phyloP scores from a whole-genome alignment of 805 yeast species.

The Ogataea nakhonphanomensis region DNA sequence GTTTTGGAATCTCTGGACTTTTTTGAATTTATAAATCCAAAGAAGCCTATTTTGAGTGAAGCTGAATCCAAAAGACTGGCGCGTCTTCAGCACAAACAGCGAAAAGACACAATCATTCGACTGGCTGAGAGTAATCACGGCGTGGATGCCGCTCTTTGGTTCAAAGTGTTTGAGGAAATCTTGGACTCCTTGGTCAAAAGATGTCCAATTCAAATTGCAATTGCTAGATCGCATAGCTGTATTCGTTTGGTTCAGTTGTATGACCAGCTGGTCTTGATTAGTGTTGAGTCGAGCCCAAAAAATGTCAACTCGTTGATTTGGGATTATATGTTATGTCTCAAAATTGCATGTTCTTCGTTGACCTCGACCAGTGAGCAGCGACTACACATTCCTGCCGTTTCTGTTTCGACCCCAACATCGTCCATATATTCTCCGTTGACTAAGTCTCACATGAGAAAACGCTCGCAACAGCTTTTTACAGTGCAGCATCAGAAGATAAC shows the following conservation, averaged over 20 bases:
- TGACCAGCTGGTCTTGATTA: slow-evolving; percentile 57
- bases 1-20: slow-evolving; percentile 71
- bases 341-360: slow-evolving; percentile 87
- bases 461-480: slow-evolving; percentile 72
- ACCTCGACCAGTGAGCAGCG: slow-evolving; percentile 89
- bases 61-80: slow-evolving; percentile 75
- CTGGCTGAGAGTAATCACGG: slow-evolving; percentile 92
- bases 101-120: slow-evolving; percentile 65
- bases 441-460: slow-evolving; percentile 67
- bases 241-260: slow-evolving; percentile 82
- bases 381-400: slow-evolving; percentile 50
- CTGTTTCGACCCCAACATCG: slow-evolving; percentile 11
- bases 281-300: slow-evolving; percentile 36
- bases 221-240: slow-evolving; percentile 89
- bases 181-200: slow-evolving; percentile 67
- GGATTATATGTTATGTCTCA: slow-evolving; percentile 63
- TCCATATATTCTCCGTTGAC: slow-evolving; percentile 41
- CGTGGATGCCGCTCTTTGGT: slow-evolving; percentile 96
- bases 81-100: slow-evolving; percentile 53
- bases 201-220: slow-evolving; percentile 91
- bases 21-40: slow-evolving; percentile 52
- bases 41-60: slow-evolving; percentile 53
- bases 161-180: slow-evolving; percentile 76
- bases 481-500: slow-evolving; percentile 89
- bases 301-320: slow-evolving; percentile 29